Conservation (phyloP, 176 grass and related monocot genomes). For the Microstegium vimineum region DNA sequence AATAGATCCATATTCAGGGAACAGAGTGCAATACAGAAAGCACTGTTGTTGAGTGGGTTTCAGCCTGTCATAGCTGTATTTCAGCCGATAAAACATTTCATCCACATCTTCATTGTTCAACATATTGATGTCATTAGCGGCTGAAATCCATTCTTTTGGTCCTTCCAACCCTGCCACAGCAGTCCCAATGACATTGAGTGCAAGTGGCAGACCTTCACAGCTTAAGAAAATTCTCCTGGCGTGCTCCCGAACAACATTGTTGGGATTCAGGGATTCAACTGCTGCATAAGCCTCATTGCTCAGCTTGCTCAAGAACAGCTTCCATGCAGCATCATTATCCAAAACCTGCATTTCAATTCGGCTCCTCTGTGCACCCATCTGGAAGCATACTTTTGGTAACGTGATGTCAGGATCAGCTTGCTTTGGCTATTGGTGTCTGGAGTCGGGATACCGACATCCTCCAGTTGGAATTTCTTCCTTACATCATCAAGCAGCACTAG, state of each 20-base stretch:
- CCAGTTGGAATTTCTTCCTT: slow-evolving; percentile 36
- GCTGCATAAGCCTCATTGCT: background rate
- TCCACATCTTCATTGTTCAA: slow-evolving; percentile 26
- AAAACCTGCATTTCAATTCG: slow-evolving; percentile 49
- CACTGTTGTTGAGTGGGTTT: slow-evolving; percentile 33
- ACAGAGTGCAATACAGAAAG: slow-evolving; percentile 74
- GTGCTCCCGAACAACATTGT: background rate
- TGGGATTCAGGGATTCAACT: background rate
- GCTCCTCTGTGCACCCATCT: slow-evolving; percentile 50
- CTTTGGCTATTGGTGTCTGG: slow-evolving; percentile 28
- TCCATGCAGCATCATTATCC: slow-evolving; percentile 16
- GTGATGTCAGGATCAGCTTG: slow-evolving; percentile 64
- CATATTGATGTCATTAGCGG: slow-evolving; percentile 29
- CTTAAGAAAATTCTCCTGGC: slow-evolving; percentile 21
- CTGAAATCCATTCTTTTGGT: slow-evolving; percentile 37
- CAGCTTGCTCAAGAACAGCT: slow-evolving; percentile 63
- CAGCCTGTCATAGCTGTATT: slow-evolving; percentile 69
- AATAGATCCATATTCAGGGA: slow-evolving; percentile 62
- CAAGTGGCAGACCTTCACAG: slow-evolving; percentile 74
- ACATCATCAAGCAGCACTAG: slow-evolving; percentile 69
- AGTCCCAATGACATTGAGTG: slow-evolving; percentile 56
- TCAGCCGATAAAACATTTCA: slow-evolving; percentile 46
- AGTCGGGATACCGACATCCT: slow-evolving; percentile 61
- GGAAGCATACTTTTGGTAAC: slow-evolving; percentile 39
- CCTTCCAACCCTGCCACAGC: slow-evolving; percentile 47